phyloP scores from a whole-genome alignment of 306 rosid species.

The Trifolium pratense region DNA sequence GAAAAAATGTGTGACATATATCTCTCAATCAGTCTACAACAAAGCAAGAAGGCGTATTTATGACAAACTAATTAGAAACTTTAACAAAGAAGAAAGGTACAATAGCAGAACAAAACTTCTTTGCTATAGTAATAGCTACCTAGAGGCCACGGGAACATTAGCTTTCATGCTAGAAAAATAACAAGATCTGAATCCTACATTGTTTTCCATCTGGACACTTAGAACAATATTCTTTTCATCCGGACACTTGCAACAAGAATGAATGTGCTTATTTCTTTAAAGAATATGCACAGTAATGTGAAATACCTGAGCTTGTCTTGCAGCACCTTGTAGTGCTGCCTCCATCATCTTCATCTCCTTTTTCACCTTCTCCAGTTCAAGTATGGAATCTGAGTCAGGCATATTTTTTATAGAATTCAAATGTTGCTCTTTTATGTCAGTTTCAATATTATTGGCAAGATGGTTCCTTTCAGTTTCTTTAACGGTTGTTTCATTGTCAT shows the following conservation, averaged over 20 bases:
- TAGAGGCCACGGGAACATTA: slow-evolving; percentile 31
- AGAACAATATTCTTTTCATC: slow-evolving; percentile 33
- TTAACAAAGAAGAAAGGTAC: slow-evolving; percentile 32
- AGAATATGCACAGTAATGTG: slow-evolving; percentile 29
- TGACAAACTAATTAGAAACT: slow-evolving; percentile 32
- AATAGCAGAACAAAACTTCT: slow-evolving; percentile 26
- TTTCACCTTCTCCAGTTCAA: slow-evolving; percentile 79
- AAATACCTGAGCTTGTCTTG: slow-evolving; percentile 97
- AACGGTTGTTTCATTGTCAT: slow-evolving; percentile 47
- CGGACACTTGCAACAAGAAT: slow-evolving; percentile 25
- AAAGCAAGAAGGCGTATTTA: slow-evolving; percentile 26
- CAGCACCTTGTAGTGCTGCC: slow-evolving; percentile 96
- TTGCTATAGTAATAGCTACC: slow-evolving; percentile 26
- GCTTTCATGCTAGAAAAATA: slow-evolving; percentile 22
- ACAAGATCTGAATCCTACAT: slow-evolving; percentile 15
- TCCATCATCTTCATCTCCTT: slow-evolving; percentile 94
- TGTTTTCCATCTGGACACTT: slow-evolving; percentile 22
- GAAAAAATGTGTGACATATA: neutral
- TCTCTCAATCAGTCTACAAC: slow-evolving; percentile 20
- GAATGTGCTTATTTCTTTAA: slow-evolving; percentile 13
- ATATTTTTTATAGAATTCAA: slow-evolving; percentile 53
- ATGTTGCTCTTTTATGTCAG: slow-evolving; percentile 50
- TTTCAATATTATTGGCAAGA: slow-evolving; percentile 47
- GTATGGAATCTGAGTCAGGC: slow-evolving; percentile 51
- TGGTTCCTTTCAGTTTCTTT: slow-evolving; percentile 52